These are phyloP conservation scores for Ophiostoma ulmi DNA, from an alignment of 2,329 filamentous ascomycete genomes.

Conservation along the genomic window DNA sequence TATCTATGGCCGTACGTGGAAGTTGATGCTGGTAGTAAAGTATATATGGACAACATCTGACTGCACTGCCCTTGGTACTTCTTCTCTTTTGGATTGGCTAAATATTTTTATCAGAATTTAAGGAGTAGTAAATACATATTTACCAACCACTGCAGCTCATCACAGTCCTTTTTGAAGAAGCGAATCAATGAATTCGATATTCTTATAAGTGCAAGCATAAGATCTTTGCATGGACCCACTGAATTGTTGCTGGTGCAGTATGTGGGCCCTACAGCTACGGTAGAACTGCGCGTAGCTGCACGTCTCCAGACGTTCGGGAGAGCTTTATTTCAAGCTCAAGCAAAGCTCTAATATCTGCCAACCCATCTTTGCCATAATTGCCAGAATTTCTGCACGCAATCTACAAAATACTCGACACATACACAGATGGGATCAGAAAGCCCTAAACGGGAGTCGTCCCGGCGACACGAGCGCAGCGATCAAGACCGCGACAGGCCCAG, in stretches of 20 bases:
- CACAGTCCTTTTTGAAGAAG: too few species aligned
- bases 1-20: neutral
- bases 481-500: constrained; percentile 28
- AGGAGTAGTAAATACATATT: too few species aligned
- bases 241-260: neutral
- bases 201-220: neutral
- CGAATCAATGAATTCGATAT: too few species aligned
- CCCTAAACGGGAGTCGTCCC: neutral
- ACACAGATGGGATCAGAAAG: constrained; percentile 15
- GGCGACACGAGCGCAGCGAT: constrained; percentile 27
- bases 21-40: too few species aligned
- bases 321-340: neutral
- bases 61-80: too few species aligned
- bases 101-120: too few species aligned
- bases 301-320: neutral
- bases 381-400: neutral
- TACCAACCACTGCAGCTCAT: too few species aligned
- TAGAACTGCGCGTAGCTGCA: neutral
- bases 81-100: too few species aligned
- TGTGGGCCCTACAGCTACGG: neutral
- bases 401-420: neutral
- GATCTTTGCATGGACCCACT: neutral
- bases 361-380: neutral
- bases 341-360: neutral
- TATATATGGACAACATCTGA: neutral